Conservation (phyloP, 2,329 filamentous ascomycete species). For the Fusarium hainanense region DNA sequence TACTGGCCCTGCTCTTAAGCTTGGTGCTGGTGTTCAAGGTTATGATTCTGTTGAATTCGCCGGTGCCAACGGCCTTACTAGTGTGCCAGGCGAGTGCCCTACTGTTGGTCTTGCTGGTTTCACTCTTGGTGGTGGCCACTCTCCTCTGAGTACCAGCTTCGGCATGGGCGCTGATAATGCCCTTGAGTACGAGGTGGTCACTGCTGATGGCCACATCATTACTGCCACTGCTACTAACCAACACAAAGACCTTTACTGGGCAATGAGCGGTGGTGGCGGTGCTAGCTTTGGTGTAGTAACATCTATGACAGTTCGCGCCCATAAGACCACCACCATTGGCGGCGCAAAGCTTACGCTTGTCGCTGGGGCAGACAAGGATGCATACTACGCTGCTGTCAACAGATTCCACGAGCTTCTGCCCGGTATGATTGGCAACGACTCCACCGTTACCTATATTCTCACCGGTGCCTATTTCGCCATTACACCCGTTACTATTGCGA, state of each 20-base stretch:
- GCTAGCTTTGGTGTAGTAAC: not conserved
- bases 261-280: not conserved
- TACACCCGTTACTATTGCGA: conserved; percentile 56
- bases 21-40: conserved; percentile 65
- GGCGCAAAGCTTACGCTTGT: conserved; percentile 2
- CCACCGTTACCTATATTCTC: conserved; percentile 61
- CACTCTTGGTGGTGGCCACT: conserved; percentile 68
- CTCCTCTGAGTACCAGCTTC: conserved; percentile 60
- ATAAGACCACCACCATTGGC: conserved; percentile 33
- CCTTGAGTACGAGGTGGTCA: not conserved
- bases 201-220: not conserved
- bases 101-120: conserved; percentile 71
- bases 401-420: conserved; percentile 50
- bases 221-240: not conserved
- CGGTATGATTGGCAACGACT: conserved; percentile 60
- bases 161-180: conserved; percentile 69
- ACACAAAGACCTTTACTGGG: not conserved
- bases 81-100: conserved; percentile 57
- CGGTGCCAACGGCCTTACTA: not conserved
- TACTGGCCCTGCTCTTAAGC: conserved; percentile 15
- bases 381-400: not conserved
- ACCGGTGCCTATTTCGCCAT: conserved; percentile 57
- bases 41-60: conserved; percentile 55
- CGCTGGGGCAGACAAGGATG: conserved; percentile 3
- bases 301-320: not conserved